Conservation (phyloP, 1,284 basidiomycete genomes). For the Tremellales sp. region DNA sequence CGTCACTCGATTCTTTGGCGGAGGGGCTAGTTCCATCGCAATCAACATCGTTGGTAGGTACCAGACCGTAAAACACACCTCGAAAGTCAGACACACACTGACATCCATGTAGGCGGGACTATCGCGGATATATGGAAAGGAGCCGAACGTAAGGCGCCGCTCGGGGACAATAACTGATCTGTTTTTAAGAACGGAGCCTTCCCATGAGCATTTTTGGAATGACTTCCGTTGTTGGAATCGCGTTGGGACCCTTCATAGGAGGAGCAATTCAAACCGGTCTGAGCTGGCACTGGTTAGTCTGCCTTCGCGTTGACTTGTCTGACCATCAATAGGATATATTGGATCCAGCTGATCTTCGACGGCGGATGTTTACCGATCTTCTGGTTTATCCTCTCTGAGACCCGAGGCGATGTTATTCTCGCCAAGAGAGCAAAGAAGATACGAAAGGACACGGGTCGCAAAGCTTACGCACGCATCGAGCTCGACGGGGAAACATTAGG, state of each 20-base stretch:
- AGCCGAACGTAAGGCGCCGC: neutral
- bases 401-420: constrained; percentile 61
- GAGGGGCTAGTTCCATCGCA: constrained; percentile 11
- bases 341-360: constrained; percentile 12
- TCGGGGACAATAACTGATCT: too few relatives aligned
- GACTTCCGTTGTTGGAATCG: constrained; percentile 15
- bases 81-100: too few relatives aligned
- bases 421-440: constrained; percentile 58
- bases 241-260: constrained; percentile 12
- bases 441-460: constrained; percentile 61
- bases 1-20: constrained; percentile 11
- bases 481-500: constrained; percentile 58
- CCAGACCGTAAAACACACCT: too few relatives aligned
- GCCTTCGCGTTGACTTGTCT: neutral
- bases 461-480: constrained; percentile 61
- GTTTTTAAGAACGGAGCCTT: constrained; percentile 6
- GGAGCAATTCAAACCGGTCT: constrained; percentile 13
- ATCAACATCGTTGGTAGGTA: constrained; percentile 15
- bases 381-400: constrained; percentile 59
- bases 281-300: constrained; percentile 17
- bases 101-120: too few relatives aligned
- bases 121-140: constrained; percentile 11
- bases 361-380: constrained; percentile 32
- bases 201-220: constrained; percentile 13
- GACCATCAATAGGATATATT: constrained; percentile 6